phyloP scores from a whole-genome alignment of 139 green algal species.

The Chlamydomonas eustigma region DNA sequence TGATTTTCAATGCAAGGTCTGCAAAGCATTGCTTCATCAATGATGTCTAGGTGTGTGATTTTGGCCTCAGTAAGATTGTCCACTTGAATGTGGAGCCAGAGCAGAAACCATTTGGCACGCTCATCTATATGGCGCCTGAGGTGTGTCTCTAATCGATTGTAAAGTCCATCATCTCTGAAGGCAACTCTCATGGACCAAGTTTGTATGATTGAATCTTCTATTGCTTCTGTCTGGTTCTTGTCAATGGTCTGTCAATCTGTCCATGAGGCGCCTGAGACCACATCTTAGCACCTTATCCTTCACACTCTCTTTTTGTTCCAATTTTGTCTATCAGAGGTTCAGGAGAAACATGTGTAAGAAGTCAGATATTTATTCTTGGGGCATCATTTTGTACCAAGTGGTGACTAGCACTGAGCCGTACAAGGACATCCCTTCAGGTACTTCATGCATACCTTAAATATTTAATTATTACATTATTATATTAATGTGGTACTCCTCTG shows the following conservation, averaged over 20 bases:
- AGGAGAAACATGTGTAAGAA: neutral
- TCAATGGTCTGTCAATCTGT: too few species aligned
- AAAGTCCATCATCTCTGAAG: too few species aligned
- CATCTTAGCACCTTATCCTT: too few species aligned
- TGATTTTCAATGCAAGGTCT: too few species aligned
- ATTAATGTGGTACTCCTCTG: too few species aligned
- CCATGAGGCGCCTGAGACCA: too few species aligned
- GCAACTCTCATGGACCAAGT: too few species aligned
- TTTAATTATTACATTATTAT: too few species aligned
- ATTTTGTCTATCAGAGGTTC: neutral
- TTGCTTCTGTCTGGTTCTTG: too few species aligned
- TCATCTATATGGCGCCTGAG: slow-evolving; percentile 1
- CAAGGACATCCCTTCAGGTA: neutral
- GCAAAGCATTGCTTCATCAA: too few species aligned
- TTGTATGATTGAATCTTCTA: too few species aligned
- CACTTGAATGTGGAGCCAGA: neutral
- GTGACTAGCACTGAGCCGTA: neutral
- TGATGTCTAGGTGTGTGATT: neutral
- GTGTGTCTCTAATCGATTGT: neutral
- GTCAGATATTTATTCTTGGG: neutral
- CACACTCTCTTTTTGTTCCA: neutral
- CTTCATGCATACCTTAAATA: too few species aligned
- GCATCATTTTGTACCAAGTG: neutral
- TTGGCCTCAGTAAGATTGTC: neutral
- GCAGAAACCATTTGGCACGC: neutral